phyloP scores from a whole-genome alignment of 2,329 filamentous ascomycete genomes.

The Endothia cerciana region DNA sequence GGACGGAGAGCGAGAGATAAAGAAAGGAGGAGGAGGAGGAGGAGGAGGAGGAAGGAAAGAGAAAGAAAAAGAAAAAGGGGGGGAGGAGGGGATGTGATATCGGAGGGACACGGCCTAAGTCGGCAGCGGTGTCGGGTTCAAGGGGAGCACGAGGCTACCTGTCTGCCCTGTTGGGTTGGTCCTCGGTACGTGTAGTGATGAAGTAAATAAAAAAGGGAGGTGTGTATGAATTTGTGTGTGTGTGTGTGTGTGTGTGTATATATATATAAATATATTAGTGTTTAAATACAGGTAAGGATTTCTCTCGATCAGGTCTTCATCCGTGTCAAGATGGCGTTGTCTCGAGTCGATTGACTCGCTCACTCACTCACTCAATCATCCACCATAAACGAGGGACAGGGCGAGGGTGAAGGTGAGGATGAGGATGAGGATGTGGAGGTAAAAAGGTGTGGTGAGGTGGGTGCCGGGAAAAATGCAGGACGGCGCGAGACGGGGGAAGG shows the following conservation, averaged over 20 bases:
- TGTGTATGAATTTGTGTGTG: too few relatives aligned
- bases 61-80: constrained; percentile 8
- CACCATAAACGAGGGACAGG: neutral
- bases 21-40: constrained; percentile 7
- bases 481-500: too few relatives aligned
- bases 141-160: neutral
- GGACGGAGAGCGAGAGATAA: constrained; percentile 9
- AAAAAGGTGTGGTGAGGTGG: neutral
- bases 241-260: too few relatives aligned
- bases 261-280: too few relatives aligned
- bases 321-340: neutral
- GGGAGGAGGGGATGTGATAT: neutral
- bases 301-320: neutral
- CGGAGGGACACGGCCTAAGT: neutral
- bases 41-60: constrained; percentile 10
- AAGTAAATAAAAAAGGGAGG: too few relatives aligned
- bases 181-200: neutral
- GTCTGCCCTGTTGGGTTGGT: neutral
- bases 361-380: neutral
- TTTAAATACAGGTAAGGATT: neutral
- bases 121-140: neutral
- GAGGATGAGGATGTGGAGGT: neutral
- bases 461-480: too few relatives aligned
- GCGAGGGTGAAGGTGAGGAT: neutral
- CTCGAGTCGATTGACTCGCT: neutral